A percentile compares a stretch with the other conserved stretches of the same genome.
Evolutionary conservation across 2,329 filamentous ascomycete genomes (phyloP).

Genomic region (Malbranchea zuffiana): DNA sequence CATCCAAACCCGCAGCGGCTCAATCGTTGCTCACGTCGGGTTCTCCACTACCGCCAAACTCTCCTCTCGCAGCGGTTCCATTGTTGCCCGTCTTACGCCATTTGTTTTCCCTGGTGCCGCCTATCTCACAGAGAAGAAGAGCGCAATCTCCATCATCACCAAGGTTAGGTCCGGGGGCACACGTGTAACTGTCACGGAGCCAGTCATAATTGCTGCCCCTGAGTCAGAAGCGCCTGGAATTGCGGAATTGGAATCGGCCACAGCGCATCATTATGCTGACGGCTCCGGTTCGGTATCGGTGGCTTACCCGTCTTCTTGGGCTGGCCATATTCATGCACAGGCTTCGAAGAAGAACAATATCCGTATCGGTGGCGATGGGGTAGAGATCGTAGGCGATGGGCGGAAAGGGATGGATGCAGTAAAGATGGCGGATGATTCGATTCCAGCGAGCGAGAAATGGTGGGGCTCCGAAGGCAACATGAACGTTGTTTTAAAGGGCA

Average conservation of each 20-base stretch:
- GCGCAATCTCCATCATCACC: conserved; percentile 14
- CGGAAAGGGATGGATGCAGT: conserved; percentile 11
- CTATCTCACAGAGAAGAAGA: background rate
- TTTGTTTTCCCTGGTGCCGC: conserved; percentile 15
- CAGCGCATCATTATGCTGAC: conserved; percentile 15
- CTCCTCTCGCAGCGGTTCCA: conserved; percentile 37
- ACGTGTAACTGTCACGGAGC: conserved; percentile 15
- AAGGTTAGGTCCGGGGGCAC: conserved; percentile 14
- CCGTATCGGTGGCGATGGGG: conserved; percentile 17
- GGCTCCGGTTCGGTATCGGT: conserved; percentile 20
- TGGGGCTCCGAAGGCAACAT: conserved; percentile 18
- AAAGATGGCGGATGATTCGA: conserved; percentile 10
- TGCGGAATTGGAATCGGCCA: background rate
- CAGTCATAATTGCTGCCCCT: conserved; percentile 10
- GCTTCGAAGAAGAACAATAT: conserved; percentile 14
- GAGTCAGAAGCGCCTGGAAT: background rate
- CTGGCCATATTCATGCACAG: conserved; percentile 20
- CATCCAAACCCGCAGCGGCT: conserved; percentile 22
- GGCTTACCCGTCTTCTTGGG: conserved; percentile 24
- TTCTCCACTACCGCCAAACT: conserved; percentile 39
- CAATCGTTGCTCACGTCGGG: conserved; percentile 34
- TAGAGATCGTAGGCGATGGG: conserved; percentile 14
- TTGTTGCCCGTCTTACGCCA: conserved; percentile 42
- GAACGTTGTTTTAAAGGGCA: conserved; percentile 39
- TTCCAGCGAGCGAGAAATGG: conserved; percentile 13